Conservation (phyloP, 2,329 filamentous ascomycete genomes). For the Calonectria pseudoreteaudii region DNA sequence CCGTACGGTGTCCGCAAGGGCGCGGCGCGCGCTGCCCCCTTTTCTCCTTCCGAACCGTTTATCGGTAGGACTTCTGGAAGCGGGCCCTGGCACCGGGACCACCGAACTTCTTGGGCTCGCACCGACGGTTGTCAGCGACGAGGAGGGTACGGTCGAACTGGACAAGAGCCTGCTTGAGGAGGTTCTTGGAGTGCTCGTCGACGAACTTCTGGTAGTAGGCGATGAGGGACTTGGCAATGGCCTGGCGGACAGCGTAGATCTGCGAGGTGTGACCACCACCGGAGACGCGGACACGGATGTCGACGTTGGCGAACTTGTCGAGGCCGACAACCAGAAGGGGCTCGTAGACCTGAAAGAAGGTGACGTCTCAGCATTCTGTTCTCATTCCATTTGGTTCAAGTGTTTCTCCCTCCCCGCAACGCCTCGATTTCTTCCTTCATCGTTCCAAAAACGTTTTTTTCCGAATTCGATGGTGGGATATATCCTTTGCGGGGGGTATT, state of each 20-base stretch:
- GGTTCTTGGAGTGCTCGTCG: conserved; percentile 99
- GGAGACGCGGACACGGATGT: conserved; percentile 95
- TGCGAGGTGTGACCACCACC: conserved; percentile 98
- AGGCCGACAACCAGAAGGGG: conserved; percentile 95
- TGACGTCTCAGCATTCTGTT: conserved; percentile 36
- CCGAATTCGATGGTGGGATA: conserved; percentile 19
- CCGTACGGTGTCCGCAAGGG: conserved; percentile 9
- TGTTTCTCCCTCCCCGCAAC: background rate
- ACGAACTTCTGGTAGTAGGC: conserved; percentile 99
- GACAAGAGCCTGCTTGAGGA: conserved; percentile 96
- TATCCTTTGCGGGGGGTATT: conserved; percentile 12
- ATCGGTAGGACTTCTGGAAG: conserved; percentile 99
- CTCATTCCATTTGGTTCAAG: conserved; percentile 10
- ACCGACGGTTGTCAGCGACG: conserved; percentile 98
- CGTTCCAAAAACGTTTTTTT: conserved; percentile 16
- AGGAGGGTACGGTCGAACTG: conserved; percentile 97
- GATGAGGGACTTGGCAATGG: conserved; percentile 83
- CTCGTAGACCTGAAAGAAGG: conserved; percentile 84
- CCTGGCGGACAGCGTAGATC: conserved; percentile 98
- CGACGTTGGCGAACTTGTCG: conserved; percentile 96
- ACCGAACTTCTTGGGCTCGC: conserved; percentile 98
- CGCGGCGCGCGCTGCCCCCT: conserved; percentile 31
- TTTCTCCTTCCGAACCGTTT: conserved; percentile 58
- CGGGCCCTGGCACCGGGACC: conserved; percentile 94
- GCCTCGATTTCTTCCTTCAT: background rate